Conservation (phyloP, 1,284 basidiomycete genomes). For the Kalmanozyma brasiliensis region DNA sequence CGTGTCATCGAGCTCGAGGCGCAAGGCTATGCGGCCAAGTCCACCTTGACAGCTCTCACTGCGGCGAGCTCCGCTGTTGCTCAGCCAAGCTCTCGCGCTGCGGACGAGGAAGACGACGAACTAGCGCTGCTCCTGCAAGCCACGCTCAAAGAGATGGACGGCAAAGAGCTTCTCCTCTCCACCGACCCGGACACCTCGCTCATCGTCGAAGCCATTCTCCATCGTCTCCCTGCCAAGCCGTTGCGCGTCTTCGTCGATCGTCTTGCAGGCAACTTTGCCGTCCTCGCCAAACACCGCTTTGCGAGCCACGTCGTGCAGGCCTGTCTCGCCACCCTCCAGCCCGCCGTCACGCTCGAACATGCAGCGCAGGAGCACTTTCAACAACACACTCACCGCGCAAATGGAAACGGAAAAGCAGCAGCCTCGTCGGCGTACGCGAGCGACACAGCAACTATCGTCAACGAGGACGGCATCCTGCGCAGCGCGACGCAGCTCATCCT, state of each 20-base stretch:
- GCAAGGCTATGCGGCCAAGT: conserved; percentile 31
- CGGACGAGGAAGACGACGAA: conserved; percentile 46
- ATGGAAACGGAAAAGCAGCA: conserved; percentile 19
- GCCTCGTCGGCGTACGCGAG: conserved; percentile 25
- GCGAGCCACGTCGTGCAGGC: conserved; percentile 64
- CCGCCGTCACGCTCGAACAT: conserved; percentile 35
- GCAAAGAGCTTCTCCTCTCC: conserved; percentile 60
- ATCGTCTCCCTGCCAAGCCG: conserved; percentile 50
- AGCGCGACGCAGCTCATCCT: conserved; percentile 49
- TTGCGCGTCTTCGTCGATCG: conserved; percentile 62
- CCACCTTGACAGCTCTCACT: conserved; percentile 22
- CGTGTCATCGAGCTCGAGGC: conserved; percentile 39
- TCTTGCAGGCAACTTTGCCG: conserved; percentile 53
- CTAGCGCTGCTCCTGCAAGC: conserved; percentile 58
- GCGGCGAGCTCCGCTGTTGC: conserved; percentile 3
- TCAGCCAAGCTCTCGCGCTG: conserved; percentile 9
- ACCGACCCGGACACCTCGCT: conserved; percentile 64
- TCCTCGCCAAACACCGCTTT: conserved; percentile 60
- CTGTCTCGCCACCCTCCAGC: conserved; percentile 49
- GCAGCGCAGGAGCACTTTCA: conserved; percentile 21
- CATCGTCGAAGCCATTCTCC: conserved; percentile 59
- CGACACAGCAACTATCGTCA: conserved; percentile 42
- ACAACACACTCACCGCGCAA: conserved; percentile 11
- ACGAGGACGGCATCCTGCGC: conserved; percentile 52
- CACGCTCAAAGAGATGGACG: conserved; percentile 61